Percentiles rank a stretch among this genome's conserved stretches.
phyloP scores from a whole-genome alignment of 495 filamentous ascomycete species.

The Penicillium verhagenii region DNA sequence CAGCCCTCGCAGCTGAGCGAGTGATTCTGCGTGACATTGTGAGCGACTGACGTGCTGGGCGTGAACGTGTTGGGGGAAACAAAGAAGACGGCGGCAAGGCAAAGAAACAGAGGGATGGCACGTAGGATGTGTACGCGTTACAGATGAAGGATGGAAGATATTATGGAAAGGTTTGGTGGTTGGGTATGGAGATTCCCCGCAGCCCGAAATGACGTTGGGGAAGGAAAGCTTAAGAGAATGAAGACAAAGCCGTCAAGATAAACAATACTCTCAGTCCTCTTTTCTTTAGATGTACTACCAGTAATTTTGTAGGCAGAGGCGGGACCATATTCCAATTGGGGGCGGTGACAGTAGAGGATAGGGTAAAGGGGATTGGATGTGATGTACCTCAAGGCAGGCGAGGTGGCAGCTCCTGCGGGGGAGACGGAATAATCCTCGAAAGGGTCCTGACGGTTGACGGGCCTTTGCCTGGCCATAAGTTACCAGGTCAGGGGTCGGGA shows the following conservation, averaged over 20 bases:
- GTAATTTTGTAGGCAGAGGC: background rate
- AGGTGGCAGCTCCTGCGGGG: conserved; percentile 41
- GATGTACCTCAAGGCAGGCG: conserved; percentile 45
- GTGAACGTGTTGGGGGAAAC: conserved; percentile 4
- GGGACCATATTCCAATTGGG: background rate
- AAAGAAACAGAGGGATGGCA: background rate
- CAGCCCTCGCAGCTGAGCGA: conserved; percentile 75
- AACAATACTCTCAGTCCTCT: background rate
- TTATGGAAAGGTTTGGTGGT: background rate
- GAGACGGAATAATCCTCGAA: conserved; percentile 46
- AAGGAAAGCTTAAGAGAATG: background rate
- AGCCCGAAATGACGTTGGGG: background rate
- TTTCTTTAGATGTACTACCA: background rate
- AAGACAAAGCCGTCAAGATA: background rate
- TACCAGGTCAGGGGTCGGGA: conserved; percentile 38
- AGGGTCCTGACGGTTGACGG: conserved; percentile 50
- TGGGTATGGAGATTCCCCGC: background rate
- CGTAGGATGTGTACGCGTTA: background rate
- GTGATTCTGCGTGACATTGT: conserved; percentile 87
- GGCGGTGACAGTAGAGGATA: background rate
- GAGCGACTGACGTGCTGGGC: conserved; percentile 48
- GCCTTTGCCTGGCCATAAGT: conserved; percentile 55
- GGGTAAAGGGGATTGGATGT: conserved; percentile 1
- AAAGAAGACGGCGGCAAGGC: background rate
- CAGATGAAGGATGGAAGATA: background rate